Percentiles rank a stretch among this genome's conserved stretches.
phyloP scores from a whole-genome alignment of 1,284 basidiomycete species.

The Tylopilus sp. region DNA sequence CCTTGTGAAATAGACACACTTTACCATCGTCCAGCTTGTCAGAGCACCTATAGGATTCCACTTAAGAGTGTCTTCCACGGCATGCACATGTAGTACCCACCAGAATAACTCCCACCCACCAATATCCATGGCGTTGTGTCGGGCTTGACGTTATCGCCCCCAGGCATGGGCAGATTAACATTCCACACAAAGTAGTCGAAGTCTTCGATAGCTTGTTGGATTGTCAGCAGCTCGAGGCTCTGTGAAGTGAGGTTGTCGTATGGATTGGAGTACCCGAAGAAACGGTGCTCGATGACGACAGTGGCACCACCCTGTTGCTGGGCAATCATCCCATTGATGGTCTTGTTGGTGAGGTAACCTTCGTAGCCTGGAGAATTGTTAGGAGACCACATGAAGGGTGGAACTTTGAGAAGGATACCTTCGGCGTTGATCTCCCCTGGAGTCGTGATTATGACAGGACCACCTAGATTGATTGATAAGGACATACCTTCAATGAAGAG shows the following conservation, averaged over 20 bases:
- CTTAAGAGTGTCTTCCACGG: neutral
- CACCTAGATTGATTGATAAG: slow-evolving; percentile 40
- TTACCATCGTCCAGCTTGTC: slow-evolving; percentile 66
- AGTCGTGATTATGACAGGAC: slow-evolving; percentile 61
- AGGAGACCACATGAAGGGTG: slow-evolving; percentile 36
- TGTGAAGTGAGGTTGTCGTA: slow-evolving; percentile 55
- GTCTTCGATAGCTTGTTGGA: slow-evolving; percentile 70
- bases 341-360: slow-evolving; percentile 58
- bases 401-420: slow-evolving; percentile 25
- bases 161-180: slow-evolving; percentile 61
- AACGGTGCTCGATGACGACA: slow-evolving; percentile 57
- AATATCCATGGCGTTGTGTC: slow-evolving; percentile 62
- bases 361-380: slow-evolving; percentile 42
- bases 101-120: slow-evolving; percentile 67
- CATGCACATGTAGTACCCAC: slow-evolving; percentile 22
- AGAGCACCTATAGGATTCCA: slow-evolving; percentile 40
- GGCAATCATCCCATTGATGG: slow-evolving; percentile 62
- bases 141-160: slow-evolving; percentile 54
- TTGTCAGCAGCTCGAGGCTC: slow-evolving; percentile 55
- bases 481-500: neutral
- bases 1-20: slow-evolving; percentile 39
- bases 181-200: slow-evolving; percentile 65
- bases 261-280: slow-evolving; percentile 54
- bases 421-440: slow-evolving; percentile 45
- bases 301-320: slow-evolving; percentile 60